Evolutionary conservation across 176 grass and related monocot species (phyloP).

Genomic region (Aegilops sharonensis): DNA sequence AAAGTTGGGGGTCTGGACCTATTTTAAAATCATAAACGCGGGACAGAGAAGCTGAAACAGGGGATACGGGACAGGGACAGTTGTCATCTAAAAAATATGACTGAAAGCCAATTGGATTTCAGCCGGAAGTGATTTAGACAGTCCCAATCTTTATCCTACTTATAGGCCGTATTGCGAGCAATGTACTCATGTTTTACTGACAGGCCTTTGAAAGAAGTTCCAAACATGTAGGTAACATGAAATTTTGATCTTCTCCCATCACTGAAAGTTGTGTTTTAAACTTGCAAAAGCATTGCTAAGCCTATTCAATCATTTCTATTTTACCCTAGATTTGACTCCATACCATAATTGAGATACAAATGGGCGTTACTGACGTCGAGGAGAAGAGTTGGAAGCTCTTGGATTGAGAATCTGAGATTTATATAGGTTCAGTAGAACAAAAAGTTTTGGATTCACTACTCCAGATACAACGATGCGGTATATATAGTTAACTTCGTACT

Average conservation of each 20-base stretch:
- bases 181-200: slow-evolving; percentile 87
- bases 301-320: slow-evolving; percentile 2
- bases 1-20: too few species aligned
- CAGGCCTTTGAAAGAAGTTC: too few species aligned
- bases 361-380: slow-evolving; percentile 84
- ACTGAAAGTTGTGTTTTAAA: neutral
- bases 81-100: too few species aligned
- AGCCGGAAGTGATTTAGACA: too few species aligned
- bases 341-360: slow-evolving; percentile 98
- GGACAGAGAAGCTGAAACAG: too few species aligned
- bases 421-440: neutral
- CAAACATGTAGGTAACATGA: slow-evolving; percentile 55
- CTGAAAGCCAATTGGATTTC: too few species aligned
- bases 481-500: neutral
- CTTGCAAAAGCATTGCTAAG: neutral
- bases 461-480: neutral
- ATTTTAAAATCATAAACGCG: too few species aligned
- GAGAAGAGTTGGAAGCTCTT: slow-evolving; percentile 96
- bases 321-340: slow-evolving; percentile 72
- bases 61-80: too few species aligned
- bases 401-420: slow-evolving; percentile 44
- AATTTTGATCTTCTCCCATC: neutral
- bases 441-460: neutral
- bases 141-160: slow-evolving; percentile 5
- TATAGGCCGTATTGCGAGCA: slow-evolving; percentile 80